Conservation (phyloP, 805 yeast species). For the Wickerhamomyces chaumierensis region DNA sequence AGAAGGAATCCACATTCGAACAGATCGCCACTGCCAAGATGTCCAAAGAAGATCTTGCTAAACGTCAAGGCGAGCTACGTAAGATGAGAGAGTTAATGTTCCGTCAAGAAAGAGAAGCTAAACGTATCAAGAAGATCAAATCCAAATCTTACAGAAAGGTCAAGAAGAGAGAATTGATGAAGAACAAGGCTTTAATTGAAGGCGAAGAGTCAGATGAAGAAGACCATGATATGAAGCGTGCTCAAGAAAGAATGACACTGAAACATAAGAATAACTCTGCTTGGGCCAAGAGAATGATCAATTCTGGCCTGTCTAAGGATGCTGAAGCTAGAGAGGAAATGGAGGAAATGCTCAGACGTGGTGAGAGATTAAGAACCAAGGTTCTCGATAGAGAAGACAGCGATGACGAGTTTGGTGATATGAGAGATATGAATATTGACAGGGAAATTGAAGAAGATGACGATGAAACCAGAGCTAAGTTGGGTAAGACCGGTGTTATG, state of each 20-base stretch:
- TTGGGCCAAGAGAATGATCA: constrained; percentile 88
- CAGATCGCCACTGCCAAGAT: constrained; percentile 74
- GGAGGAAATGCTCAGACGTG: constrained; percentile 89
- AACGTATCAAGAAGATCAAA: constrained; percentile 86
- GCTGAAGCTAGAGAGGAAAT: constrained; percentile 73
- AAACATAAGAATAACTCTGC: constrained; percentile 80
- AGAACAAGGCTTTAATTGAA: constrained; percentile 57
- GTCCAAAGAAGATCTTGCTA: constrained; percentile 66
- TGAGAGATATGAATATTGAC: constrained; percentile 37
- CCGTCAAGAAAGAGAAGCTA: constrained; percentile 86
- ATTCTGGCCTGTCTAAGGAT: constrained; percentile 85
- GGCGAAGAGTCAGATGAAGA: constrained; percentile 42
- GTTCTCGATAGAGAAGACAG: constrained; percentile 49
- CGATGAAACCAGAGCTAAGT: constrained; percentile 25
- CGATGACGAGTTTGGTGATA: constrained; percentile 28
- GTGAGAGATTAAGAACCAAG: constrained; percentile 64
- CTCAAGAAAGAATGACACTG: constrained; percentile 84
- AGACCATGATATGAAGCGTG: constrained; percentile 66
- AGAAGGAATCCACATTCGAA: constrained; percentile 75
- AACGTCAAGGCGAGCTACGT: constrained; percentile 73
- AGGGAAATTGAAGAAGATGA: constrained; percentile 27
- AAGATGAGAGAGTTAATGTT: constrained; percentile 94
- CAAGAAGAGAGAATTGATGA: constrained; percentile 71
- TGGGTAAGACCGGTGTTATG: constrained; percentile 83
- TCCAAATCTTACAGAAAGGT: constrained; percentile 82